Evolutionary conservation across 2,329 filamentous ascomycete genomes (phyloP).

Genomic region (Esteya vermicola): DNA sequence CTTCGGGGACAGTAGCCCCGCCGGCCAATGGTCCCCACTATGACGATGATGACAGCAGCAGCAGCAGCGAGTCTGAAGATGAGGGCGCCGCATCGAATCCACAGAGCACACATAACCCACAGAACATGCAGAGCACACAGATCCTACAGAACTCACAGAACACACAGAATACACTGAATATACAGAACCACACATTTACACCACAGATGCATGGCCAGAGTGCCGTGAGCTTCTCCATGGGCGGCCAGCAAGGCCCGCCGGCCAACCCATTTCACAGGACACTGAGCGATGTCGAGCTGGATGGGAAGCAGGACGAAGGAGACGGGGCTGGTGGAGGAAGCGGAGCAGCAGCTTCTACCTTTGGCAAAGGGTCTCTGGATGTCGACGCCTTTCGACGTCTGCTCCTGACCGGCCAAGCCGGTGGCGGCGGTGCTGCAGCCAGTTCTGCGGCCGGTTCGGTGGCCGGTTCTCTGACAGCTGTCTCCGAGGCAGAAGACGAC

Average conservation of each 20-base stretch:
- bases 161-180: no score
- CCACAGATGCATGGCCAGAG: constrained; percentile 9
- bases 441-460: no score
- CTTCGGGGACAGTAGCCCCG: no score
- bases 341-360: constrained; percentile 17
- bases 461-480: no score
- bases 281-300: constrained; percentile 31
- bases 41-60: neutral
- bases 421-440: constrained; percentile 14
- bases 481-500: constrained; percentile 35
- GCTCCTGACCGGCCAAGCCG: constrained; percentile 57
- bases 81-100: constrained; percentile 13
- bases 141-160: no score
- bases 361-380: constrained; percentile 43
- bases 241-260: constrained; percentile 16
- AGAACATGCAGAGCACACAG: no score
- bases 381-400: constrained; percentile 67
- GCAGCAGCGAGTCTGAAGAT: constrained; percentile 13
- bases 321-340: constrained; percentile 14
- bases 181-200: no score
- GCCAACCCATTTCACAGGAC: constrained; percentile 45
- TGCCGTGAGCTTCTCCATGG: constrained; percentile 7
- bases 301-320: constrained; percentile 13
- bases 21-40: neutral
- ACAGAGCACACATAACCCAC: no score